Conservation (phyloP, 1,284 basidiomycete genomes). For the Pyrrhoderma lamaoense region DNA sequence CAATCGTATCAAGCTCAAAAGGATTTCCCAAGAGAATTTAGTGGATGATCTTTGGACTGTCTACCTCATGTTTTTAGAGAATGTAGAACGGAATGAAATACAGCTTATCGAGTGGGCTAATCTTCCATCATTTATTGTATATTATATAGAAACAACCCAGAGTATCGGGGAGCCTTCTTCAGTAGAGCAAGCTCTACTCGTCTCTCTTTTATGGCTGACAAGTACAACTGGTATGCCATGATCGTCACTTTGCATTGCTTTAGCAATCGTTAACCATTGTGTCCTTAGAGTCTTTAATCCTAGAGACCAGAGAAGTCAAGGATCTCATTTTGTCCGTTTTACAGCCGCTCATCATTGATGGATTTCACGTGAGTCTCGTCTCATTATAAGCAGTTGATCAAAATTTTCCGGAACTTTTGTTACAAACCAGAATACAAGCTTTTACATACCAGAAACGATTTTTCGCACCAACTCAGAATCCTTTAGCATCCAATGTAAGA, state of each 20-base stretch:
- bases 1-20: constrained; percentile 1
- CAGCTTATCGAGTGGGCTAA: constrained; percentile 34
- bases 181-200: neutral
- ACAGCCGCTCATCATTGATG: constrained; percentile 9
- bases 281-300: neutral
- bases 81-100: constrained; percentile 4
- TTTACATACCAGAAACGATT: neutral
- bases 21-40: neutral
- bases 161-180: constrained; percentile 24
- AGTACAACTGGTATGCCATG: constrained; percentile 1
- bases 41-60: constrained; percentile 7
- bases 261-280: no score
- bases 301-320: neutral
- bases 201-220: constrained; percentile 8
- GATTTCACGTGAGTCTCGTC: neutral
- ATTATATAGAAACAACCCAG: constrained; percentile 21
- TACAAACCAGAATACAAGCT: neutral
- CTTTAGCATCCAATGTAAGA: no score
- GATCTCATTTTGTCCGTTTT: constrained; percentile 2
- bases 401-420: neutral
- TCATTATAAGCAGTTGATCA: neutral
- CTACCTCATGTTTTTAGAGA: constrained; percentile 12
- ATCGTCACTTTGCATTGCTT: neutral
- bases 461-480: neutral
- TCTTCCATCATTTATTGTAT: constrained; percentile 26